Conservation (phyloP, 352 stramenopile species). For the Phytophthora fragariaefolia region DNA sequence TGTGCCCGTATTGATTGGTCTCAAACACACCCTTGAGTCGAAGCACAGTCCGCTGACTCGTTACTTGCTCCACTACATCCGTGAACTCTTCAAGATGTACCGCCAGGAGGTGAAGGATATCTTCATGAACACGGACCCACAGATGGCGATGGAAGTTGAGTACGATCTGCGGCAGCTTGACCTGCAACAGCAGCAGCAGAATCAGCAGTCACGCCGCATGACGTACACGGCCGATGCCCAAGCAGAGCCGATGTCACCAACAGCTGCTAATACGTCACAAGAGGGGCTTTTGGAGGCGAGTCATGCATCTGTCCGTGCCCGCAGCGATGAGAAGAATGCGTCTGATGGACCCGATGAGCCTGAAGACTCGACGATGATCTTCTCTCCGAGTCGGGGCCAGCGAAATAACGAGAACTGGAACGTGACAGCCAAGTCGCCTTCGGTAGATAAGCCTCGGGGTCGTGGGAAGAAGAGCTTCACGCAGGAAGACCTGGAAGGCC, state of each 20-base stretch:
- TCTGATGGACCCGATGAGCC: slow-evolving; percentile 32
- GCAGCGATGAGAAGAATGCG: slow-evolving; percentile 44
- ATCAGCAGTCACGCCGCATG: slow-evolving; percentile 34
- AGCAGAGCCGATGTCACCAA: slow-evolving; percentile 21
- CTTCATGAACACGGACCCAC: slow-evolving; percentile 90
- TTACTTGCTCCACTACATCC: slow-evolving; percentile 95
- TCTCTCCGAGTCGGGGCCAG: slow-evolving; percentile 57
- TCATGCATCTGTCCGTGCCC: slow-evolving; percentile 46
- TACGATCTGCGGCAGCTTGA: slow-evolving; percentile 93
- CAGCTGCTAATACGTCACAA: slow-evolving; percentile 34
- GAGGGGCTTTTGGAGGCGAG: slow-evolving; percentile 48
- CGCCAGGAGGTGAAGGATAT: slow-evolving; percentile 95
- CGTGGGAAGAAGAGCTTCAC: slow-evolving; percentile 41
- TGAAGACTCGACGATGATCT: slow-evolving; percentile 51
- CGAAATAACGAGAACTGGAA: slow-evolving; percentile 47
- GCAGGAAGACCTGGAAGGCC: slow-evolving; percentile 66
- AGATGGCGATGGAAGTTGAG: slow-evolving; percentile 96
- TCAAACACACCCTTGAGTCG: slow-evolving; percentile 95
- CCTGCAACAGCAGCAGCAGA: slow-evolving; percentile 65
- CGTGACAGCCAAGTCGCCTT: slow-evolving; percentile 65
- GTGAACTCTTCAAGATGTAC: slow-evolving; percentile 94
- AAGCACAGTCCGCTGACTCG: slow-evolving; percentile 94
- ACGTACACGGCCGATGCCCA: slow-evolving; percentile 23
- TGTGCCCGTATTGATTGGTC: slow-evolving; percentile 95
- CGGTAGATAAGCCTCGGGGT: slow-evolving; percentile 35